phyloP scores from a whole-genome alignment of 2,329 filamentous ascomycete species.

The Stemphylium beticola region DNA sequence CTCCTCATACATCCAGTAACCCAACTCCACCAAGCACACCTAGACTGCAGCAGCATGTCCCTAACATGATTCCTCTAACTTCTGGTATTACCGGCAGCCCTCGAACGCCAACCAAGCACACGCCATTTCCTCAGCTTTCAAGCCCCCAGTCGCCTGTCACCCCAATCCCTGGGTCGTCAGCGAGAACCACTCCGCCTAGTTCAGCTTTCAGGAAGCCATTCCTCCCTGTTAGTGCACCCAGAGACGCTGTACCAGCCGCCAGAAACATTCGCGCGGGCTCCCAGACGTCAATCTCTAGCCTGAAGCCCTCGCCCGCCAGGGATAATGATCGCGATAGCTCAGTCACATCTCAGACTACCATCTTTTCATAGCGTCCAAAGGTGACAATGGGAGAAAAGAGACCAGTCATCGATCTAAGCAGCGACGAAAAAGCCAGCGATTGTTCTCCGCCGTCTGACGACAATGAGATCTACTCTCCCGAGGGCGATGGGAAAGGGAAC shows the following conservation, averaged over 20 bases:
- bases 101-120: too few relatives aligned
- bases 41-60: background rate
- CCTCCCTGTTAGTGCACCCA: slow-evolving; percentile 8
- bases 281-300: slow-evolving; percentile 4
- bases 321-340: background rate
- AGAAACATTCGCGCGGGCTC: slow-evolving; percentile 7
- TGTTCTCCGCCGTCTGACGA: slow-evolving; percentile 11
- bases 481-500: background rate
- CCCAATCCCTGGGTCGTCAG: too few relatives aligned
- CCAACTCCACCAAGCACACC: background rate
- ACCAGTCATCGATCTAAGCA: slow-evolving; percentile 8
- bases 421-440: slow-evolving; percentile 14
- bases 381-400: slow-evolving; percentile 5
- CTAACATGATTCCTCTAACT: background rate
- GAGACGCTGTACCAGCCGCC: background rate
- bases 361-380: background rate
- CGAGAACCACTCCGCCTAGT: too few relatives aligned
- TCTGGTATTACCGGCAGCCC: background rate
- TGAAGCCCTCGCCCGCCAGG: background rate
- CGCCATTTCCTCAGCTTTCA: too few relatives aligned
- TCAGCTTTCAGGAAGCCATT: slow-evolving; percentile 17
- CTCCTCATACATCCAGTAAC: background rate
- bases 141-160: background rate
- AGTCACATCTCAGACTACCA: slow-evolving; percentile 1
- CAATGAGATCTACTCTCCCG: slow-evolving; percentile 6